phyloP scores from a whole-genome alignment of 1,284 basidiomycete species.

The Filobasidium uniguttulatum region DNA sequence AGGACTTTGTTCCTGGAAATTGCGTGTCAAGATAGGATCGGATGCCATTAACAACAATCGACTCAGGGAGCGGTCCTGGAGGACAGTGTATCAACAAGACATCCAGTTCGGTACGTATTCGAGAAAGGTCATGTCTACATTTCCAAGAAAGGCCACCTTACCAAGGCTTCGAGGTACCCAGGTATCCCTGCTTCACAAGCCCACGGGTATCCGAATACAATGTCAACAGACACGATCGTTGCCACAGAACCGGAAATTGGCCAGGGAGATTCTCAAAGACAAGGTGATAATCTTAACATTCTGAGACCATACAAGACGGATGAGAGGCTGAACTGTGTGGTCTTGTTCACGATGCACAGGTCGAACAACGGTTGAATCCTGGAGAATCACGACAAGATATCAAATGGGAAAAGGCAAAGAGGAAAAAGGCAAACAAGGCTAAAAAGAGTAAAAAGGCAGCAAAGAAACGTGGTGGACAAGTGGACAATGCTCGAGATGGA shows the following conservation, averaged over 20 bases:
- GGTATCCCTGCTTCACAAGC: constrained; percentile 33
- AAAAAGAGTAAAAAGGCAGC: constrained; percentile 34
- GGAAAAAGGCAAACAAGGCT: constrained; percentile 30
- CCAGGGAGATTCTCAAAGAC: constrained; percentile 33
- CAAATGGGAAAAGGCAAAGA: constrained; percentile 31
- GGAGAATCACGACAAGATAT: constrained; percentile 28
- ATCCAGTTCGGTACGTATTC: constrained; percentile 29
- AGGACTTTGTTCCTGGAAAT: too few relatives aligned
- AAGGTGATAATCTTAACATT: constrained; percentile 25
- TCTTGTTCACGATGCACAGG: neutral
- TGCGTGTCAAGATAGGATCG: too few relatives aligned
- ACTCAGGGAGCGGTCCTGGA: constrained; percentile 35
- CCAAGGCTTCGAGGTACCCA: neutral
- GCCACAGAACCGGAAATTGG: constrained; percentile 36
- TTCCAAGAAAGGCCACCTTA: too few relatives aligned
- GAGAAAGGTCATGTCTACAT: too few relatives aligned
- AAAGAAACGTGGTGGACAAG: neutral
- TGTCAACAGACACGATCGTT: constrained; percentile 38
- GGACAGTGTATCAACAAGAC: constrained; percentile 41
- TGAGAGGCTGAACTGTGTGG: neutral
- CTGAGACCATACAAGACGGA: neutral
- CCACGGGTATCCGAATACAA: constrained; percentile 37
- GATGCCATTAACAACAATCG: neutral
- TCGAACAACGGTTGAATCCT: constrained; percentile 19
- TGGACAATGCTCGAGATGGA: neutral